Conservation (phyloP, 192 early-diverging fungal species). For the Thamnidium elegans region DNA sequence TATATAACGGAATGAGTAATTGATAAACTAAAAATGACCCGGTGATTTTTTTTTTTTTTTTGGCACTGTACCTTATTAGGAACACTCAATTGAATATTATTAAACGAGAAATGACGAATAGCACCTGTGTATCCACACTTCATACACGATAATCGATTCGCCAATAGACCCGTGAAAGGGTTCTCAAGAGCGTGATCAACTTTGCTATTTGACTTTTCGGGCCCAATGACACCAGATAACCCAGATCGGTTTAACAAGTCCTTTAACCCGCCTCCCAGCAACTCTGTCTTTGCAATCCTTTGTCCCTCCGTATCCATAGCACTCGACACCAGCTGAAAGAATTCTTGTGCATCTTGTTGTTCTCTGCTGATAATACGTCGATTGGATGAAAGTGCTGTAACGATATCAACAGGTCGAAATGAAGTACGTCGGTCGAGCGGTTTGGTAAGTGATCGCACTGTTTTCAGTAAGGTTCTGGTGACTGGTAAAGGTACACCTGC, state of each 20-base stretch:
- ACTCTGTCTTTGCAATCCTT: background rate
- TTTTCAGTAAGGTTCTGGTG: slow-evolving; percentile 19
- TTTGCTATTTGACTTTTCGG: background rate
- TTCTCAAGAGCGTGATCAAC: slow-evolving; percentile 26
- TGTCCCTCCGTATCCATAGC: slow-evolving; percentile 66
- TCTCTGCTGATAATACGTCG: slow-evolving; percentile 58
- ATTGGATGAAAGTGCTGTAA: slow-evolving; percentile 53
- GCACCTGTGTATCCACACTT: slow-evolving; percentile 78
- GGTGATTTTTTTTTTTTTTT: no score
- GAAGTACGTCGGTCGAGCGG: slow-evolving; percentile 35
- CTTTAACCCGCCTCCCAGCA: slow-evolving; percentile 10
- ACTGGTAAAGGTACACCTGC: slow-evolving; percentile 15
- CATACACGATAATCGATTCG: slow-evolving; percentile 71
- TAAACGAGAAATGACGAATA: slow-evolving; percentile 78
- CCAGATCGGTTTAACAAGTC: slow-evolving; percentile 3
- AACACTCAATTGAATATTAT: slow-evolving; percentile 69
- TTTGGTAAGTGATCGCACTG: slow-evolving; percentile 32
- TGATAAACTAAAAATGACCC: background rate
- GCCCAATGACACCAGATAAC: background rate
- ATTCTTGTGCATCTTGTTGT: slow-evolving; percentile 87
- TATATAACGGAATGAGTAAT: background rate
- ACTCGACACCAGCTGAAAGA: slow-evolving; percentile 74
- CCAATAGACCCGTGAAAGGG: slow-evolving; percentile 77
- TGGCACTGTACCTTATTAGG: slow-evolving; percentile 40
- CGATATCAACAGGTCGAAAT: slow-evolving; percentile 61